These are phyloP conservation scores for Ziziphus jujuba DNA, from an alignment of 306 rosid species.

Conservation along the genomic window DNA sequence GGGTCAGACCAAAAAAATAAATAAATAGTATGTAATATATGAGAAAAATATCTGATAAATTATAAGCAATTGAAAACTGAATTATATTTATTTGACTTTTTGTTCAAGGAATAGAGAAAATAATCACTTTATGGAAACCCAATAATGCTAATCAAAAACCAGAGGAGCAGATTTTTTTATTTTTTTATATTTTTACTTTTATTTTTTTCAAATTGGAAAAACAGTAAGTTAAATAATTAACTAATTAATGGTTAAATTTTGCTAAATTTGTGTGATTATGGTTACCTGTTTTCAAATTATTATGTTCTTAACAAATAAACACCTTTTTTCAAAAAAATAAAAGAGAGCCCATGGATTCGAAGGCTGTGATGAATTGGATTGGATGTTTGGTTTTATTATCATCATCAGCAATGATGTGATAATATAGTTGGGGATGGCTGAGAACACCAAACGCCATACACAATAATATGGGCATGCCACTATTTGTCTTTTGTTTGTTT, in stretches of 20 bases:
- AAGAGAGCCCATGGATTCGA: constrained; percentile 19
- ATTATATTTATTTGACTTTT: not conserved
- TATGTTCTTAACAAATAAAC: constrained; percentile 2
- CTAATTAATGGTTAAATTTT: constrained; percentile 13
- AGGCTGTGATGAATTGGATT: constrained; percentile 39
- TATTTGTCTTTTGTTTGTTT: constrained; percentile 34
- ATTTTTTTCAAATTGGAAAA: not conserved
- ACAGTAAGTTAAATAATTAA: constrained; percentile 14
- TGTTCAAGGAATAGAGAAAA: not conserved
- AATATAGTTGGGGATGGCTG: not conserved
- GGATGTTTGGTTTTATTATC: constrained; percentile 42
- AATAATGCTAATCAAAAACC: not conserved
- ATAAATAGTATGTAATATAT: too few species aligned
- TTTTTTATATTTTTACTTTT: not conserved
- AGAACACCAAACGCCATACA: constrained; percentile 25
- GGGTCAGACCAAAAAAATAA: not conserved
- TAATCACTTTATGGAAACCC: constrained; percentile 13
- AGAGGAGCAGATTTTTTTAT: too few species aligned
- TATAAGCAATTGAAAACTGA: not conserved
- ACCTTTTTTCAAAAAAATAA: not conserved
- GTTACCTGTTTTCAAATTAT: constrained; percentile 3
- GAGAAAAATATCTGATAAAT: too few species aligned
- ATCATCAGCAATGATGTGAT: constrained; percentile 1
- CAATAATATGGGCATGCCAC: constrained; percentile 42
- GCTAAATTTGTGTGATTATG: constrained; percentile 6